Percentiles rank a stretch among this genome's conserved stretches.
phyloP scores from a whole-genome alignment of 148 eudicot genomes.

The Camellia granthamiana region DNA sequence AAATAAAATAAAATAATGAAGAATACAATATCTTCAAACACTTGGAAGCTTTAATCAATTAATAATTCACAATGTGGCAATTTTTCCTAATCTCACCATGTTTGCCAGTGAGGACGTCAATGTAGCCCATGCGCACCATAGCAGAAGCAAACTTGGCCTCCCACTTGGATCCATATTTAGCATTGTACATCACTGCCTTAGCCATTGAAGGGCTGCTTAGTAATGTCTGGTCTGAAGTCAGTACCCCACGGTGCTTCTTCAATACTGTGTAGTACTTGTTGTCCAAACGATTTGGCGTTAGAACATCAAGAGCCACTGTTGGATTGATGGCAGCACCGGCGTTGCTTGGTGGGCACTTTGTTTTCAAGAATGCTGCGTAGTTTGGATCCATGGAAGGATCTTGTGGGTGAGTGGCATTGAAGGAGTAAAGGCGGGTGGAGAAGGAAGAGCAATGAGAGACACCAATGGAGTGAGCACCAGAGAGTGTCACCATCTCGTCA shows the following conservation, averaged over 20 bases:
- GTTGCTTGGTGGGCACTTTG: slow-evolving; percentile 15
- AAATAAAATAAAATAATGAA: too few species aligned
- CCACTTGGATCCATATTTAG: slow-evolving; percentile 20
- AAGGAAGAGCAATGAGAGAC: slow-evolving; percentile 32
- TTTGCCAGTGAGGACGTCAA: slow-evolving; percentile 29
- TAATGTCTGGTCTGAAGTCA: slow-evolving; percentile 37
- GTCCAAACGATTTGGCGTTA: slow-evolving; percentile 32
- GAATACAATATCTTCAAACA: too few species aligned
- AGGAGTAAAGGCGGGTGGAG: slow-evolving; percentile 23
- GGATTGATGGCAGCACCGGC: not conserved
- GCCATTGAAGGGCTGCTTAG: slow-evolving; percentile 20
- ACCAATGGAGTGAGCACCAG: slow-evolving; percentile 52
- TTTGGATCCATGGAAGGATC: slow-evolving; percentile 28
- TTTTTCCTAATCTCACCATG: slow-evolving; percentile 36
- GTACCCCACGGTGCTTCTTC: slow-evolving; percentile 14
- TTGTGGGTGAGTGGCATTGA: not conserved
- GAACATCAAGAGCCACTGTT: slow-evolving; percentile 18
- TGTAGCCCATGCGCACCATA: slow-evolving; percentile 34
- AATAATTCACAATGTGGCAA: slow-evolving; percentile 25
- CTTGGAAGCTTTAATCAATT: too few species aligned
- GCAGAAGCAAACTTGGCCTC: slow-evolving; percentile 32
- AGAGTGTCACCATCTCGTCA: slow-evolving; percentile 44
- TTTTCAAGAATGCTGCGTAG: slow-evolving; percentile 16
- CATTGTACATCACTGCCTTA: slow-evolving; percentile 18
- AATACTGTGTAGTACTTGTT: slow-evolving; percentile 31